A percentile compares a stretch with the other conserved stretches of the same genome.
Conservation (phyloP, 2,329 filamentous ascomycete species). For the Penicillium sumatraense region DNA sequence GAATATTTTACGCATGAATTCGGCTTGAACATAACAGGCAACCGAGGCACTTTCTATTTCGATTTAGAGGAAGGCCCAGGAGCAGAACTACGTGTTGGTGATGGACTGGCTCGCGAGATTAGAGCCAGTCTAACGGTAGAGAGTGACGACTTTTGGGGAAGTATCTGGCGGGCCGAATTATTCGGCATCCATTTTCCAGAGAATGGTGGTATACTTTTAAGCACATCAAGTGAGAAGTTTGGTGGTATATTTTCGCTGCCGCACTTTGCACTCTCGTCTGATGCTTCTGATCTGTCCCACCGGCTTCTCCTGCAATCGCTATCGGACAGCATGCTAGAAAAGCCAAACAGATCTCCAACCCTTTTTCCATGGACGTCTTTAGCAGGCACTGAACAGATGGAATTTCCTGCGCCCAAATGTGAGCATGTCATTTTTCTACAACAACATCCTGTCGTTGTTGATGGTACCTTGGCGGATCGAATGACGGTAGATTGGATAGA, state of each 20-base stretch:
- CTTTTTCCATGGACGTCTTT: conserved; percentile 77
- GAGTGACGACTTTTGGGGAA: conserved; percentile 70
- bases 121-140: conserved; percentile 72
- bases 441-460: conserved; percentile 48
- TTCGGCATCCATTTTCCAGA: conserved; percentile 85
- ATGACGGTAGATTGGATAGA: conserved; percentile 58
- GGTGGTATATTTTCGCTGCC: conserved; percentile 89
- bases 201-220: conserved; percentile 79
- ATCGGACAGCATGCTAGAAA: conserved; percentile 64
- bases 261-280: conserved; percentile 70
- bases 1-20: conserved; percentile 71
- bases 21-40: conserved; percentile 79
- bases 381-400: conserved; percentile 54
- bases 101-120: conserved; percentile 68
- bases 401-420: conserved; percentile 72
- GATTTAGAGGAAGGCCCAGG: conserved; percentile 63
- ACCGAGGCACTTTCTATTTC: conserved; percentile 70
- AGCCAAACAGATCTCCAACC: conserved; percentile 62
- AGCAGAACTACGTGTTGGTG: conserved; percentile 40
- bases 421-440: conserved; percentile 89
- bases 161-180: conserved; percentile 77
- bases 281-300: conserved; percentile 61
- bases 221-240: conserved; percentile 92
- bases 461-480: conserved; percentile 34
- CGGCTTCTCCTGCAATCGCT: conserved; percentile 75